Percentiles rank a stretch among this genome's conserved stretches.
Evolutionary conservation across 768 basidiomycete genomes (phyloP).

Genomic region (Naganishia friedmannii): DNA sequence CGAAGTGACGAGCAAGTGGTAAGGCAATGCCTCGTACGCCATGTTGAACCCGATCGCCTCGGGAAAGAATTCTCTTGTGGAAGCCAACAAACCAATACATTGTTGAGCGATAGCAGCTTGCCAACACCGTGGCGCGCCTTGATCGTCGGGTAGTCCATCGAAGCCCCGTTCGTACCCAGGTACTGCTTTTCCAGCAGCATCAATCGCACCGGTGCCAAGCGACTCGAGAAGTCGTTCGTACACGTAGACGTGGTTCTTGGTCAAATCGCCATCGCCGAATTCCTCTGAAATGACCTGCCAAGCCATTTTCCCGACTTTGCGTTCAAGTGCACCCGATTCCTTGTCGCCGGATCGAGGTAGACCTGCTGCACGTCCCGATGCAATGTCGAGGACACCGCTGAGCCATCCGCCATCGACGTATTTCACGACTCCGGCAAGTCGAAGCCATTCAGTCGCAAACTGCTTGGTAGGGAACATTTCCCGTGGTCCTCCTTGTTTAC

Average conservation of each 20-base stretch:
- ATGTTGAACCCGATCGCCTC: conserved; percentile 50
- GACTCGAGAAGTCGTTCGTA: conserved; percentile 38
- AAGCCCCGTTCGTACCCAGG: conserved; percentile 36
- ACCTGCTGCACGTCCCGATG: conserved; percentile 14
- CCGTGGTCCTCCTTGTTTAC: conserved; percentile 36
- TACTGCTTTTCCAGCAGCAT: conserved; percentile 18
- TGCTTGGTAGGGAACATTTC: conserved; percentile 43
- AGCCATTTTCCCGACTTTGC: conserved; percentile 39
- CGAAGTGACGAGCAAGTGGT: conserved; percentile 44
- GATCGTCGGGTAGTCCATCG: conserved; percentile 38
- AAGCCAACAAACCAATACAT: conserved; percentile 42
- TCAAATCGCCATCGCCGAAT: conserved; percentile 47
- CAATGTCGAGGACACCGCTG: conserved; percentile 35
- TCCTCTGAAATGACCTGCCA: conserved; percentile 50
- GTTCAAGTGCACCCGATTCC: conserved; percentile 25
- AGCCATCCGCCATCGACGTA: conserved; percentile 48
- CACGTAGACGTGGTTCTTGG: conserved; percentile 45
- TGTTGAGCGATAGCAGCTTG: conserved; percentile 46
- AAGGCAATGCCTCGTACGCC: conserved; percentile 47
- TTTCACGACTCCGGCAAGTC: conserved; percentile 43
- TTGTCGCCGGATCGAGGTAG: neutral
- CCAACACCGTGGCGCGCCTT: conserved; percentile 44
- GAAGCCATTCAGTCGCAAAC: conserved; percentile 40
- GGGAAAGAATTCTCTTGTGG: conserved; percentile 39
- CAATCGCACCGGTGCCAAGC: conserved; percentile 26